Percentiles rank a stretch among this genome's conserved stretches.
Evolutionary conservation across 2,329 filamentous ascomycete genomes (phyloP).

Genomic region (Aureobasidium sp.): DNA sequence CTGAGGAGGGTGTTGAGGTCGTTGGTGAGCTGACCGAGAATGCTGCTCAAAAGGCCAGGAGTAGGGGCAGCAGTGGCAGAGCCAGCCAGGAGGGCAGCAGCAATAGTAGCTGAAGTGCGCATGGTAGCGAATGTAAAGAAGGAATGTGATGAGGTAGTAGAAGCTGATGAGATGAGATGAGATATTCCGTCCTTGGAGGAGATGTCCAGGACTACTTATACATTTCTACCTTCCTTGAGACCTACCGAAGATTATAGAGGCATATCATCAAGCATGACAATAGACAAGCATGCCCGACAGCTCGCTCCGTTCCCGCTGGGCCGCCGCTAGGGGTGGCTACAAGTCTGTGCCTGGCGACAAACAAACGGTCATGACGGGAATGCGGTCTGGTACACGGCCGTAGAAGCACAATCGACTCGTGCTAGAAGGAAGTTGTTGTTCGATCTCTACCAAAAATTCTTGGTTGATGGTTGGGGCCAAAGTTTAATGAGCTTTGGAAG

Average conservation of each 20-base stretch:
- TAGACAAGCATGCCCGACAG: neutral
- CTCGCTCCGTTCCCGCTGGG: neutral
- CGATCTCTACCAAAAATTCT: neutral
- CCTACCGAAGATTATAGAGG: neutral
- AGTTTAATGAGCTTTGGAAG: neutral
- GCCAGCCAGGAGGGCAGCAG: neutral
- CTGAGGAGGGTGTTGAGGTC: conserved; percentile 10
- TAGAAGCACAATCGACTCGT: neutral
- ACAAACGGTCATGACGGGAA: conserved; percentile 1
- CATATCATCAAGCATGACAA: neutral
- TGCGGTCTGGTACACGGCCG: neutral
- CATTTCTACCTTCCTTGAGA: neutral
- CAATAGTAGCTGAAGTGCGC: neutral
- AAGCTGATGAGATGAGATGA: neutral
- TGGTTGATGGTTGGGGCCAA: neutral
- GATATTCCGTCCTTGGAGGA: neutral
- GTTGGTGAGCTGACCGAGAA: conserved; percentile 5
- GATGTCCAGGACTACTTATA: neutral
- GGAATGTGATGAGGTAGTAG: neutral
- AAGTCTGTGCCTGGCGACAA: neutral
- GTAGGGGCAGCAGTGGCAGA: conserved; percentile 4
- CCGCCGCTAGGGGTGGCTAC: neutral
- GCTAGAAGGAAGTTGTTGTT: neutral
- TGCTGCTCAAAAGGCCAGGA: conserved; percentile 1
- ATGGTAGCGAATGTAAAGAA: neutral